These are phyloP conservation scores for Nigrospora osmanthi DNA, from an alignment of 2,329 filamentous ascomycete genomes.

Conservation along the genomic window DNA sequence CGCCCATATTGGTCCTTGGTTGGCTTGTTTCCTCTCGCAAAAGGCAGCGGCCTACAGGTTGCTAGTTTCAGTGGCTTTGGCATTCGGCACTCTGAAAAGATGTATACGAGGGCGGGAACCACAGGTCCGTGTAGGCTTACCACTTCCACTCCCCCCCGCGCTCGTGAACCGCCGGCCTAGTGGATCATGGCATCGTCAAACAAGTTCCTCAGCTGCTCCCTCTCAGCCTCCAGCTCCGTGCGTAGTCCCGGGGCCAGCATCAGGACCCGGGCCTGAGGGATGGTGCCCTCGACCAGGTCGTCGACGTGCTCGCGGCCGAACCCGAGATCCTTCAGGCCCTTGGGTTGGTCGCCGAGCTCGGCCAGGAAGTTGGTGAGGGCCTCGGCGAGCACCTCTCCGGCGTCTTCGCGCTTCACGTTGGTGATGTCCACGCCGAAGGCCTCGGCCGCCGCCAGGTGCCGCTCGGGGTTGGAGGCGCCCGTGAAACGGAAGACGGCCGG, in stretches of 20 bases:
- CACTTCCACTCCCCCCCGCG: too few relatives aligned
- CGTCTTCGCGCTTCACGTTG: constrained; percentile 80
- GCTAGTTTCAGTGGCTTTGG: too few relatives aligned
- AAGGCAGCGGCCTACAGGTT: too few relatives aligned
- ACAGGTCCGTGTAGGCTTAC: too few relatives aligned
- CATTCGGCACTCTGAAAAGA: too few relatives aligned
- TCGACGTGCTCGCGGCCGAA: constrained; percentile 73
- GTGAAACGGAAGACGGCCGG: constrained; percentile 95
- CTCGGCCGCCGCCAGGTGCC: constrained; percentile 84
- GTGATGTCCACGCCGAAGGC: constrained; percentile 84
- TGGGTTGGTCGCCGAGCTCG: constrained; percentile 81
- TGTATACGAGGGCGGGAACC: too few relatives aligned
- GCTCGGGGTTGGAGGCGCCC: constrained; percentile 80
- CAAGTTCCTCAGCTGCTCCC: constrained; percentile 60
- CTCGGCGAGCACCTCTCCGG: constrained; percentile 80
- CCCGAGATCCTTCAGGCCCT: constrained; percentile 75
- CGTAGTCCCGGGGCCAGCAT: constrained; percentile 82
- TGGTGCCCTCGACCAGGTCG: constrained; percentile 82
- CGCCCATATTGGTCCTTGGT: too few relatives aligned
- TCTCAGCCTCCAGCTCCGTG: constrained; percentile 60
- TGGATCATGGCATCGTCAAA: constrained; percentile 54
- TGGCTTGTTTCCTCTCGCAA: too few relatives aligned
- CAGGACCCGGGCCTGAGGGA: constrained; percentile 84
- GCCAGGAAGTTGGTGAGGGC: constrained; percentile 76
- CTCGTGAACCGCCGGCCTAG: constrained; percentile 8